Conservation (phyloP, 306 rosid genomes). For the Dryas octopetala region DNA sequence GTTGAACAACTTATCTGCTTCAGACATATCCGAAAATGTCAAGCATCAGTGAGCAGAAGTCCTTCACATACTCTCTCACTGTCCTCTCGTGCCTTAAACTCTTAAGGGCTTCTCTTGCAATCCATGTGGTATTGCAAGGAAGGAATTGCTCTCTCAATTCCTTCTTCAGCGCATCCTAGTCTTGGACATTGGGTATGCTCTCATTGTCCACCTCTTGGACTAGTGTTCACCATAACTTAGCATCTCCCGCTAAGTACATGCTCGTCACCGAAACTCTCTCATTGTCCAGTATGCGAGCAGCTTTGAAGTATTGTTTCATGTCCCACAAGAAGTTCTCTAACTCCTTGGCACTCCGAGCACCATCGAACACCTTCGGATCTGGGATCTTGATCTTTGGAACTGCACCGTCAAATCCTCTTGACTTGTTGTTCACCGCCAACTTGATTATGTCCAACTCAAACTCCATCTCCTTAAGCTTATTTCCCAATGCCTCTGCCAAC, state of each 20-base stretch:
- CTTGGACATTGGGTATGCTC: background rate
- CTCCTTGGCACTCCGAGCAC: background rate
- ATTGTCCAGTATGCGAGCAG: background rate
- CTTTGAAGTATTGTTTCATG: conserved; percentile 18
- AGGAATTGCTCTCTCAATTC: background rate
- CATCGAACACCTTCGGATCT: background rate
- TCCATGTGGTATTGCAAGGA: background rate
- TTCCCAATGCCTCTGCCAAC: too few species aligned
- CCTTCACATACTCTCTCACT: background rate
- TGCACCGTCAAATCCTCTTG: too few species aligned
- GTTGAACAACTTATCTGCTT: background rate
- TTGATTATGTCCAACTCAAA: too few species aligned
- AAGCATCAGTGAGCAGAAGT: background rate
- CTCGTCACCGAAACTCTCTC: background rate
- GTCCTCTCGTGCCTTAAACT: background rate
- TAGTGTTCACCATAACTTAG: background rate
- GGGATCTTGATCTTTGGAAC: too few species aligned
- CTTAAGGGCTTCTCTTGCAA: background rate
- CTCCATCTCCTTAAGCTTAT: too few species aligned
- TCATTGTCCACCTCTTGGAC: background rate
- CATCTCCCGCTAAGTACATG: background rate
- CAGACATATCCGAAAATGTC: background rate
- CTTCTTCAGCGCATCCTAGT: background rate
- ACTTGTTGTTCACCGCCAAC: too few species aligned
- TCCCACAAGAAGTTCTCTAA: conserved; percentile 6